Evolutionary conservation across 805 yeast genomes (phyloP), one percentile per base, ranked within the genome.

Genomic region (Myxozyma geophila): DNA sequence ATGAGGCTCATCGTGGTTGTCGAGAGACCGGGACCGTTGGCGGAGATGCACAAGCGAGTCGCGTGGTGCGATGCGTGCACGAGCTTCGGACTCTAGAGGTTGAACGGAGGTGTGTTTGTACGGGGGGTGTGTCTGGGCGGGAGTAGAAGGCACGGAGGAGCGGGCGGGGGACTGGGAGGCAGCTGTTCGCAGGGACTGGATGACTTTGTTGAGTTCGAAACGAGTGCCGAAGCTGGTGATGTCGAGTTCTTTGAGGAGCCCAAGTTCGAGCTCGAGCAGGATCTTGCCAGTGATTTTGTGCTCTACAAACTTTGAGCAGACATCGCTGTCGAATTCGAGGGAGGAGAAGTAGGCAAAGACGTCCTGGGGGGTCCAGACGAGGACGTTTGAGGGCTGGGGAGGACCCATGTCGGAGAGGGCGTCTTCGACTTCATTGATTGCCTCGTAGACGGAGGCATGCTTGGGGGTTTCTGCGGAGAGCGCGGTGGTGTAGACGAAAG

Each of bases 161-260:
- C 49, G 7, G 43, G 54, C 40, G 40, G 19, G 17, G 52, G 33
- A 23, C 19, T 50, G 49, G 21, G 46, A 8, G 21, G 47, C 28
- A 28, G 51, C 44, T 7, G 54, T 15, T 12, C 43, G 51, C 17
- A 48, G 57, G n/a, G 41, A 83, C 74, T 90, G 96, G 70, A 95
- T 93, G 74, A 90, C 96, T 73, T 91, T 92, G 76, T 85, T 87
- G 53, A 95, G 85, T 74, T 92, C 97, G 76, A 92, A 95, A 67
- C 99, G 83, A 0, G 97, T 92, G 35, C 99, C 99, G 78, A 95
- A 95, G 3, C 96, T 89, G 54, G 85, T 82, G 58, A 95, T 93
- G 61, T 92, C 99, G 62, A 95, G 79, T 75, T 95, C 99, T 74
- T 93, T 95, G 71, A 95, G 81, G 71, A 89, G 89, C 0, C 90